These are phyloP conservation scores for Cercospora sp. DNA, from an alignment of 2,329 filamentous ascomycete genomes.

Conservation along the genomic window DNA sequence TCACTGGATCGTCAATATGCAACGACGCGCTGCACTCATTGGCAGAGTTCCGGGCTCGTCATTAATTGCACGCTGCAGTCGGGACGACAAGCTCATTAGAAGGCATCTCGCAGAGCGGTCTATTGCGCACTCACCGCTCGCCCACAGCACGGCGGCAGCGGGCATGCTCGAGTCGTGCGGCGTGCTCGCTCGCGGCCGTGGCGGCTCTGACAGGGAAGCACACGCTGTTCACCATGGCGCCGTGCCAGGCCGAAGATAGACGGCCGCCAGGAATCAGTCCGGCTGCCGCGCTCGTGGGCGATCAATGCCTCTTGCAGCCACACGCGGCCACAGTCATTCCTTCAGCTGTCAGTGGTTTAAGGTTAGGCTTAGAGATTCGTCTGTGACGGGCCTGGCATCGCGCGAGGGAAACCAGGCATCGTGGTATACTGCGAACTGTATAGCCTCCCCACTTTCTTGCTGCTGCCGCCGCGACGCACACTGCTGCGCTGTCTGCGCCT, in stretches of 20 bases:
- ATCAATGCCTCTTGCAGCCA: conserved; percentile 6
- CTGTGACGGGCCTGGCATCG: conserved; percentile 16
- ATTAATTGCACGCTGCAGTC: conserved; percentile 12
- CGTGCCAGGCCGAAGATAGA: not conserved
- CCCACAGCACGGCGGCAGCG: not conserved
- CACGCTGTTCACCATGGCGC: not conserved
- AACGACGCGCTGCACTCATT: conserved; percentile 9
- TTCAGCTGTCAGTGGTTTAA: conserved; percentile 26
- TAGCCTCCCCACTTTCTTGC: conserved; percentile 8
- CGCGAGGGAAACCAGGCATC: conserved; percentile 16
- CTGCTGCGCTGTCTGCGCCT: not conserved
- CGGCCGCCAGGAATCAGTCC: conserved; percentile 2
- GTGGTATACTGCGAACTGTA: conserved; percentile 15
- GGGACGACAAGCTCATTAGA: conserved; percentile 3
- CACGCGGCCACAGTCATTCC: not conserved
- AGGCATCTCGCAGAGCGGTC: not conserved
- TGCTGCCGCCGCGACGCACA: not conserved
- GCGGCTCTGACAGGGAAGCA: not conserved
- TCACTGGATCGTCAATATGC: conserved; percentile 20
- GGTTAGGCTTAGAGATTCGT: conserved; percentile 22
- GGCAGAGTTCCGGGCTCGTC: conserved; percentile 10
- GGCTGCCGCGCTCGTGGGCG: conserved; percentile 4
- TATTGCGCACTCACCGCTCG: not conserved
- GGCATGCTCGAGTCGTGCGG: conserved; percentile 3
- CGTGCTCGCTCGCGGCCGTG: not conserved